phyloP scores from a whole-genome alignment of 192 early-diverging fungal species.

The Lobulomyces angularis region DNA sequence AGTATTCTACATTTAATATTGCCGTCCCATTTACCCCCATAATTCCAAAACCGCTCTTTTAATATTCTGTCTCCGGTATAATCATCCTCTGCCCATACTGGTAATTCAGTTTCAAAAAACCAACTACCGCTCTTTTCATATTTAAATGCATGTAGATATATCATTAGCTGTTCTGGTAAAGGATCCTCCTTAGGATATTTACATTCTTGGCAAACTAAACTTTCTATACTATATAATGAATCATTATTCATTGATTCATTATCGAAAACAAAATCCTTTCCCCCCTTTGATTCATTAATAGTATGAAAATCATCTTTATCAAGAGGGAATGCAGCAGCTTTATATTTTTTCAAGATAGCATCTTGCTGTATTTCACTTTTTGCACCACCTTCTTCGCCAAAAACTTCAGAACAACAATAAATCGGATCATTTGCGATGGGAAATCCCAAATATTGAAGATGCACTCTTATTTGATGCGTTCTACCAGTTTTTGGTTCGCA shows the following conservation, averaged over 20 bases:
- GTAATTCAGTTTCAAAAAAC: conserved; percentile 63
- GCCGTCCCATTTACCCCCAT: conserved; percentile 35
- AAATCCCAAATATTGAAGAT: conserved; percentile 80
- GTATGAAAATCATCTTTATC: conserved; percentile 7
- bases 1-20: no score
- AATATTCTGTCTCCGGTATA: conserved; percentile 15
- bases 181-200: conserved; percentile 49
- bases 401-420: conserved; percentile 64
- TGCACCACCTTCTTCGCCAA: conserved; percentile 35
- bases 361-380: conserved; percentile 1
- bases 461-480: conserved; percentile 96
- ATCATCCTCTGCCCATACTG: conserved; percentile 63
- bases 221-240: conserved; percentile 15
- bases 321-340: conserved; percentile 8
- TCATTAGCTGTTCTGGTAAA: conserved; percentile 55
- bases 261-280: conserved; percentile 14
- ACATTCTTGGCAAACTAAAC: conserved; percentile 49
- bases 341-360: not conserved
- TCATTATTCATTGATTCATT: conserved; percentile 24
- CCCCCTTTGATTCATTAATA: conserved; percentile 11
- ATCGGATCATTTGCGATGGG: conserved; percentile 94
- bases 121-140: conserved; percentile 64
- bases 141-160: conserved; percentile 86
- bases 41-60: conserved; percentile 30
- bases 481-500: conserved; percentile 78